phyloP scores from a whole-genome alignment of 257 asterid species.

The Salvia splendens region DNA sequence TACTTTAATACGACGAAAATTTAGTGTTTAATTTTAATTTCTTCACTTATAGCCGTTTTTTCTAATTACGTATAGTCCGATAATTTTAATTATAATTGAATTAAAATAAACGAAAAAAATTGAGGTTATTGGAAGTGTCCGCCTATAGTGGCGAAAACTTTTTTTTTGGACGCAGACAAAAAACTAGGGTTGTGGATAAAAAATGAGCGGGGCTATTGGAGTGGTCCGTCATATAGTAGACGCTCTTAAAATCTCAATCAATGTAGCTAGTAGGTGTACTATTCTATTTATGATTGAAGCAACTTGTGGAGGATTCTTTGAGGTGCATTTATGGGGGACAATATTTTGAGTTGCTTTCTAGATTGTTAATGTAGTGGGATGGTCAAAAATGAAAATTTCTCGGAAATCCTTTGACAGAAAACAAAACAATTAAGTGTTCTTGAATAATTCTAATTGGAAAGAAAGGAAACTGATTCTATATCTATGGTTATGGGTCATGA shows the following conservation, averaged over 20 bases:
- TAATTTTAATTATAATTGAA: no score
- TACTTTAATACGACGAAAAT: no score
- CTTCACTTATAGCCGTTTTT: no score
- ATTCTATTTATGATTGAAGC: neutral
- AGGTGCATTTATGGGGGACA: neutral
- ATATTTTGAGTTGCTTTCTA: conserved; percentile 10
- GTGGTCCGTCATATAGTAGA: no score
- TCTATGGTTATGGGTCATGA: conserved; percentile 17
- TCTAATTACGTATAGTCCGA: no score
- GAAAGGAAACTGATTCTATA: conserved; percentile 3
- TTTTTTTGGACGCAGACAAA: no score
- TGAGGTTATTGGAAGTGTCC: no score
- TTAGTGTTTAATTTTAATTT: no score
- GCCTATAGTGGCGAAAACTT: no score
- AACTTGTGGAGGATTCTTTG: neutral
- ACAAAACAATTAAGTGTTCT: neutral
- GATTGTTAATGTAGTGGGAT: conserved; percentile 28
- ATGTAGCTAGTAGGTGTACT: neutral
- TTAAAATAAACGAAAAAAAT: no score
- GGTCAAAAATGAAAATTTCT: conserved; percentile 36
- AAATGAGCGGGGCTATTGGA: no score
- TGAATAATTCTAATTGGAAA: conserved; percentile 6
- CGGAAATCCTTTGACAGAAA: neutral
- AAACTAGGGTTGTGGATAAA: no score
- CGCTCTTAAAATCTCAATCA: neutral